Conservation (phyloP, 306 rosid genomes). For the Cicer chorassanicum region DNA sequence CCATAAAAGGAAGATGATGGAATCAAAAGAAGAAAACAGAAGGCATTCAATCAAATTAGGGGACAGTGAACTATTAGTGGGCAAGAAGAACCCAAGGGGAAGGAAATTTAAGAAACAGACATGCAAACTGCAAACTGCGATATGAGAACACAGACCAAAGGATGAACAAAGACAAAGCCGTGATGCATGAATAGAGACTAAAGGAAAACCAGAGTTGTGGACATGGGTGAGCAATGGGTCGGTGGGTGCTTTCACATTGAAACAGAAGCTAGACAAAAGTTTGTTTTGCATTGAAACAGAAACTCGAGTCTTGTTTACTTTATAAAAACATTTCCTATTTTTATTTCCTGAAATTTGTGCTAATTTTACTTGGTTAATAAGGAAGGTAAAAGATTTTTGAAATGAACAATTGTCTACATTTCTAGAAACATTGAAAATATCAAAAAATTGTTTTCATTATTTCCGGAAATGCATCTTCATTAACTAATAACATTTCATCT, state of each 20-base stretch:
- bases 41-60: conserved; percentile 8
- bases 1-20: neutral
- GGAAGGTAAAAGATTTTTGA: no score
- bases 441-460: no score
- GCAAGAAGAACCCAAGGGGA: neutral
- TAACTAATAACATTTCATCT: no score
- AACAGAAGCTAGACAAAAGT: conserved; percentile 8
- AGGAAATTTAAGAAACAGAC: neutral
- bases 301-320: neutral
- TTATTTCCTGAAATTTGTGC: no score
- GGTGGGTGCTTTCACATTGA: neutral
- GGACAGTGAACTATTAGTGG: conserved; percentile 12
- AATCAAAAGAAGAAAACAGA: neutral
- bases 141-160: neutral
- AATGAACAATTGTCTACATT: no score
- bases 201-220: conserved; percentile 15
- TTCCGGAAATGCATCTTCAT: no score
- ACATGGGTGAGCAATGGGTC: neutral
- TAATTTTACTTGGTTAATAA: no score
- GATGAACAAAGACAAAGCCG: neutral
- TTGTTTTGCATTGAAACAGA: conserved; percentile 11
- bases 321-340: no score
- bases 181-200: neutral
- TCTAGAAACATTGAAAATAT: no score
- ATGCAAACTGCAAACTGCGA: neutral